phyloP scores from a whole-genome alignment of 2,329 filamentous ascomycete genomes.

The Dothideomycetes sp. region DNA sequence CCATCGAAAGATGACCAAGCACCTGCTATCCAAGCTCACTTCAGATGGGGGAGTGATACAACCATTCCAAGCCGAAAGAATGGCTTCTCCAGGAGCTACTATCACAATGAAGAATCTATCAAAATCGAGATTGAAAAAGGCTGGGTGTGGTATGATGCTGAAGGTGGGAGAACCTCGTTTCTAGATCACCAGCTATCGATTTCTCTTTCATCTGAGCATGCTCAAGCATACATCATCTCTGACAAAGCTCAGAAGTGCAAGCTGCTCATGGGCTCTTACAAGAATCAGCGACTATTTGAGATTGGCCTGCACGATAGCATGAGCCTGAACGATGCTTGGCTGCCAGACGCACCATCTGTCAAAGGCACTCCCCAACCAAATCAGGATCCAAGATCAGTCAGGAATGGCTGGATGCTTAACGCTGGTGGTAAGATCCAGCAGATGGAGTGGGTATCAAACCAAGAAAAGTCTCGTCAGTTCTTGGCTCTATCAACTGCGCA shows the following conservation, averaged over 20 bases:
- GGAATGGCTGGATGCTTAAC: slow-evolving; percentile 47
- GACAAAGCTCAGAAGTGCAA: slow-evolving; percentile 24
- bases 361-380: slow-evolving; percentile 7
- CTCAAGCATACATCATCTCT: slow-evolving; percentile 35
- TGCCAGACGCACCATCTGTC: slow-evolving; percentile 17
- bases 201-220: slow-evolving; percentile 30
- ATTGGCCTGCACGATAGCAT: slow-evolving; percentile 35
- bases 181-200: slow-evolving; percentile 31
- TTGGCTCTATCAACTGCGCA: slow-evolving; percentile 38
- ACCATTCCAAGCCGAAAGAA: slow-evolving; percentile 42
- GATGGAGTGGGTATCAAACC: slow-evolving; percentile 36
- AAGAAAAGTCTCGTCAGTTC: slow-evolving; percentile 43
- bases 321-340: slow-evolving; percentile 39
- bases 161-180: slow-evolving; percentile 34
- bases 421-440: slow-evolving; percentile 45
- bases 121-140: slow-evolving; percentile 37
- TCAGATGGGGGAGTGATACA: slow-evolving; percentile 43
- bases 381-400: slow-evolving; percentile 26
- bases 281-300: slow-evolving; percentile 34
- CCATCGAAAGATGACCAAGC: slow-evolving; percentile 41
- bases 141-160: slow-evolving; percentile 46
- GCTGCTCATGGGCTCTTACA: slow-evolving; percentile 43
- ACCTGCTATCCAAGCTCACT: slow-evolving; percentile 38
- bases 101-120: slow-evolving; percentile 32
- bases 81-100: slow-evolving; percentile 36